Evolutionary conservation across 768 basidiomycete genomes (phyloP).

Genomic region (Lanmaoa rubissima): DNA sequence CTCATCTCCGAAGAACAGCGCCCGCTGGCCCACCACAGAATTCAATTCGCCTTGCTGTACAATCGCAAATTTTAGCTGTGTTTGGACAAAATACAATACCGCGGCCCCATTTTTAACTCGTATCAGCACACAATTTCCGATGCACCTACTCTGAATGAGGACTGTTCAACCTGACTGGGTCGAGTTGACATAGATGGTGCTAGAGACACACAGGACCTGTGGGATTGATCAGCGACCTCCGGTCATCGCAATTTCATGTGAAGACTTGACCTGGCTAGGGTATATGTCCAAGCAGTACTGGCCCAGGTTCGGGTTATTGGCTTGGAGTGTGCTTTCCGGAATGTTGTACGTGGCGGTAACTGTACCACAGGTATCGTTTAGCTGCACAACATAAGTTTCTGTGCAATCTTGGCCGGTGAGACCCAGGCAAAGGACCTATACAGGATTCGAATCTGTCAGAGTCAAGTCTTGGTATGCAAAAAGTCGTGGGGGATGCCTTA

Average conservation of each 20-base stretch:
- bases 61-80: not conserved
- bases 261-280: conserved; percentile 48
- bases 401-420: conserved; percentile 53
- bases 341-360: conserved; percentile 45
- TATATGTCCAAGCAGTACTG: conserved; percentile 52
- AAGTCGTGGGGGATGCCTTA: conserved; percentile 12
- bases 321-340: conserved; percentile 39
- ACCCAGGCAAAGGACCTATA: conserved; percentile 55
- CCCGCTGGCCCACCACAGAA: too few relatives aligned
- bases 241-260: not conserved
- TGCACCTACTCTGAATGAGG: not conserved
- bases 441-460: not conserved
- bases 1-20: not conserved
- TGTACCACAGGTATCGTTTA: conserved; percentile 48
- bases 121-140: not conserved
- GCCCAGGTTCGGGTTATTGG: conserved; percentile 67
- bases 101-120: not conserved
- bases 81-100: not conserved
- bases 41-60: not conserved
- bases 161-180: conserved; percentile 7
- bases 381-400: conserved; percentile 43
- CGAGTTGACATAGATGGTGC: conserved; percentile 22
- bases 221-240: not conserved
- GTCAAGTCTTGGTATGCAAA: not conserved
- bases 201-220: conserved; percentile 29